Evolutionary conservation across 306 rosid genomes (phyloP).

Genomic region (Castanea sativa): DNA sequence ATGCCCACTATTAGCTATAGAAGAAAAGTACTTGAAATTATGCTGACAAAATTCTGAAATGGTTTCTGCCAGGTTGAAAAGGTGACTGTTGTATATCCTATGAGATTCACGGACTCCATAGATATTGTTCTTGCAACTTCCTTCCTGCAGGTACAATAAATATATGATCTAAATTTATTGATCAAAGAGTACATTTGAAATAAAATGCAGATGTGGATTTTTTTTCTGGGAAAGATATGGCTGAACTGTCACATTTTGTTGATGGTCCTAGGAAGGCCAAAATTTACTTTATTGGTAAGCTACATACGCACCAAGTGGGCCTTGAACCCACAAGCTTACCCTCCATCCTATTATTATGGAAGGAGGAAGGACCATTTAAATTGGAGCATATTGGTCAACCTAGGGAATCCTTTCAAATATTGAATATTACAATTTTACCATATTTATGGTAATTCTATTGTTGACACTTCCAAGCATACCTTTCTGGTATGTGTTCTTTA

Average conservation of each 20-base stretch:
- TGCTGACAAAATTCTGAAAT: conserved; percentile 11
- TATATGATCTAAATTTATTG: not conserved
- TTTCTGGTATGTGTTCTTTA: not conserved
- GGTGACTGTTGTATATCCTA: conserved; percentile 89
- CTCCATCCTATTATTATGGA: no score
- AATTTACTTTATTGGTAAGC: no score
- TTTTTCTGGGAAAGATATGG: not conserved
- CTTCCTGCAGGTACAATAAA: conserved; percentile 77
- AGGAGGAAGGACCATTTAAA: no score
- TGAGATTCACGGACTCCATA: conserved; percentile 90
- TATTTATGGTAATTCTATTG: not conserved
- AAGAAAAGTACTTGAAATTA: not conserved
- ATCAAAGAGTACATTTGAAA: not conserved
- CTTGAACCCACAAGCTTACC: no score
- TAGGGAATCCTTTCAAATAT: conserved; percentile 18
- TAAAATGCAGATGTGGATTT: not conserved
- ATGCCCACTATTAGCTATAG: no score
- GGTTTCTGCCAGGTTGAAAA: conserved; percentile 69
- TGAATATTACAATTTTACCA: not conserved
- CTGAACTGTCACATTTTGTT: not conserved
- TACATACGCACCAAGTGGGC: no score
- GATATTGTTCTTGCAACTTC: conserved; percentile 90
- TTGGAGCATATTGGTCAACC: conserved; percentile 9
- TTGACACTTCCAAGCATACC: not conserved
- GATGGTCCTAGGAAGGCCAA: conserved; percentile 1